These are phyloP conservation scores for Silene latifolia DNA, from an alignment of 148 eudicot species.

Conservation along the genomic window DNA sequence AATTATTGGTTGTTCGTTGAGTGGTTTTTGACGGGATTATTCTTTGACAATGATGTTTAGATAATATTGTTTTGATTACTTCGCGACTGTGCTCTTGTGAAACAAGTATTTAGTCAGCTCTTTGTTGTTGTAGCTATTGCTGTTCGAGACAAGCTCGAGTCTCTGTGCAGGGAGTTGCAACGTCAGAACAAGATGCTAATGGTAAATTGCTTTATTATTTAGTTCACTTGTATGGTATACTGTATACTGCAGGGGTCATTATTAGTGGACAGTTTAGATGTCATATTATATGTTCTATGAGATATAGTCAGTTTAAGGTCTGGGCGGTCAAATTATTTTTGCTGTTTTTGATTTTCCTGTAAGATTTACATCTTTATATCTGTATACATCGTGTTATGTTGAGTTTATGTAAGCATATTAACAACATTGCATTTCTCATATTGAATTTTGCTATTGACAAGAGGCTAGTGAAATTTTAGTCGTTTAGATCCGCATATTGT, in stretches of 20 bases:
- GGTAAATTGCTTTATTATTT: conserved; percentile 41
- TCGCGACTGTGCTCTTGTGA: not conserved
- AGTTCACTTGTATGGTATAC: conserved; percentile 9
- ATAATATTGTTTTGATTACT: not conserved
- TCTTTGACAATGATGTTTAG: not conserved
- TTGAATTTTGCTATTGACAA: not conserved
- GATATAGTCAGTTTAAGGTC: not conserved
- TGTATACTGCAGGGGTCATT: not conserved
- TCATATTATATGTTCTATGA: not conserved
- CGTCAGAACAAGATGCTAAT: conserved; percentile 85
- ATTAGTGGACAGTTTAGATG: not conserved
- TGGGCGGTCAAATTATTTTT: not conserved
- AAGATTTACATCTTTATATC: not conserved
- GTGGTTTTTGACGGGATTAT: not conserved
- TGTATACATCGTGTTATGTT: not conserved
- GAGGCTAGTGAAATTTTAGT: not conserved
- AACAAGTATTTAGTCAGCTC: conserved; percentile 8
- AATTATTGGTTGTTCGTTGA: not conserved
- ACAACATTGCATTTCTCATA: not conserved
- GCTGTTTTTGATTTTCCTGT: not conserved
- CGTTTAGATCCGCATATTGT: not conserved
- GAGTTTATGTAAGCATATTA: not conserved
- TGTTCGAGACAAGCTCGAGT: conserved; percentile 90
- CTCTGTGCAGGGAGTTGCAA: conserved; percentile 89
- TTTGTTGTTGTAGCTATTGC: conserved; percentile 62